Conservation (phyloP, 2,329 filamentous ascomycete species). For the Fonsecaea multimorphosa region DNA sequence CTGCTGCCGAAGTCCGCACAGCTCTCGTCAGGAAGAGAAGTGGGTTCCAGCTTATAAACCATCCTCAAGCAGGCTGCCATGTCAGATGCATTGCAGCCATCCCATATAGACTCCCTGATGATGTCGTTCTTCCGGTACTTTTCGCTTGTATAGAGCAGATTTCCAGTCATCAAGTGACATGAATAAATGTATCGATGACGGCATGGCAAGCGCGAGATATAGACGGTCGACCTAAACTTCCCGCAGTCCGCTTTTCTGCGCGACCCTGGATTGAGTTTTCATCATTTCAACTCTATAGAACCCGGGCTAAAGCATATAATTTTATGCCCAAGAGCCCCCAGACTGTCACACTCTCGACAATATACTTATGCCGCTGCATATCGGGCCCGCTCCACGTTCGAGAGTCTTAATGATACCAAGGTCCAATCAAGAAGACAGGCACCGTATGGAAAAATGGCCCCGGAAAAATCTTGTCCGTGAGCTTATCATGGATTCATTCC, state of each 20-base stretch:
- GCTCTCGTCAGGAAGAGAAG: neutral
- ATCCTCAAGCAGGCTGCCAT: neutral
- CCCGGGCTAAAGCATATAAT: neutral
- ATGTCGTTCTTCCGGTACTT: neutral
- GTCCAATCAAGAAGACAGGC: neutral
- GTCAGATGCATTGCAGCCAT: neutral
- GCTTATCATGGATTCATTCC: too few relatives aligned
- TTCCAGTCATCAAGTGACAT: neutral
- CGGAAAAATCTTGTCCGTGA: neutral
- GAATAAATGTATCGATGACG: neutral
- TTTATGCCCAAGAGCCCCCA: neutral
- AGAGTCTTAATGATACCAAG: neutral
- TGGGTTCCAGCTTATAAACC: neutral
- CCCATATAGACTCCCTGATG: neutral
- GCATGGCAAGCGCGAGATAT: neutral
- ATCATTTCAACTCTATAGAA: neutral
- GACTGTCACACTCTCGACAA: neutral
- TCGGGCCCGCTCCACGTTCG: neutral
- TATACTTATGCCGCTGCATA: neutral
- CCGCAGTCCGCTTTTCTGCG: neutral
- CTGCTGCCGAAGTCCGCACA: neutral
- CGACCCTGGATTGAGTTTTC: neutral
- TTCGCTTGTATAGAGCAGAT: neutral
- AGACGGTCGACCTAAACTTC: neutral
- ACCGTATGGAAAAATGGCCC: neutral